Evolutionary conservation across 371 early-diverging fungal species (phyloP).

Genomic region (Agmasoma carcini): DNA sequence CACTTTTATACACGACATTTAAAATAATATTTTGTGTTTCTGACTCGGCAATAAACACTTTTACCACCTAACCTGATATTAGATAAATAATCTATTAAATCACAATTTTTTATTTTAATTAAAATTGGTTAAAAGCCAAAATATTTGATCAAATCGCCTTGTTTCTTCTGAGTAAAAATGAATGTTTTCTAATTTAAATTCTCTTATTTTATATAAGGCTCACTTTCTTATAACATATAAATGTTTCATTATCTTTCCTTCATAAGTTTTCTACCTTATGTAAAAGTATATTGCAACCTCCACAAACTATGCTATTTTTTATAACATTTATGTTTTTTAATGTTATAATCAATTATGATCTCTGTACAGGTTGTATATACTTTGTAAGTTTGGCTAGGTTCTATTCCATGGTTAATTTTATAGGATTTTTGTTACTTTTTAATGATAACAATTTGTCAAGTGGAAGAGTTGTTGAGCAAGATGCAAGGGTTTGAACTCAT

Average conservation of each 20-base stretch:
- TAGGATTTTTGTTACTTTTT: background rate
- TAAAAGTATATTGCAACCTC: background rate
- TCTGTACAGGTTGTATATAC: background rate
- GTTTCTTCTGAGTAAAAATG: constrained; percentile 19
- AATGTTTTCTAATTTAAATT: constrained; percentile 8
- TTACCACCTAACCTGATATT: background rate
- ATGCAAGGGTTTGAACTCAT: background rate
- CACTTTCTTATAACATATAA: constrained; percentile 1
- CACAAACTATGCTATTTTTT: background rate
- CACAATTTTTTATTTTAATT: background rate
- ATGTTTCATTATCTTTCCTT: constrained; percentile 6
- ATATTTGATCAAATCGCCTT: constrained; percentile 6
- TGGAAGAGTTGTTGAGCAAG: background rate
- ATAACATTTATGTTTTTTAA: background rate
- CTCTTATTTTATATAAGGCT: constrained; percentile 5
- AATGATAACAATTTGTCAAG: background rate
- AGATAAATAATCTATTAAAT: background rate
- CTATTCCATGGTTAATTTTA: background rate
- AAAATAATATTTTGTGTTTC: background rate
- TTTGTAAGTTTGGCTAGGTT: background rate
- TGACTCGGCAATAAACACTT: background rate
- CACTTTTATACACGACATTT: background rate
- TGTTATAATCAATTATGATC: background rate
- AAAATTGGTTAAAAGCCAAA: background rate
- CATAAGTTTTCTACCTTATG: background rate